These are phyloP conservation scores for Carallia pectinifolia DNA, from an alignment of 345 rosid species.

Conservation along the genomic window DNA sequence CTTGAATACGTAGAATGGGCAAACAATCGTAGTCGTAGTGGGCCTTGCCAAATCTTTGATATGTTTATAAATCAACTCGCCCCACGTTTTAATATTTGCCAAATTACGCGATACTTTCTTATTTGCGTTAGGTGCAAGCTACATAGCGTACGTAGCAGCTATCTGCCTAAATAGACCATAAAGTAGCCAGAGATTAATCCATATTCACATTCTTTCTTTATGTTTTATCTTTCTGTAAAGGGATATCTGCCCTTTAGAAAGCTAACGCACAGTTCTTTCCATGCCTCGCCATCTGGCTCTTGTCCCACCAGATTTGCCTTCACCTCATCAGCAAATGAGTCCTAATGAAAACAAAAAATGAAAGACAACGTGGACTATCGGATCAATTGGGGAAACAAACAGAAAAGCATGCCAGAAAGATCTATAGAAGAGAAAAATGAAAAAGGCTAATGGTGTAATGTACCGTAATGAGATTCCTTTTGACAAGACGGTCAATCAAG, in stretches of 20 bases:
- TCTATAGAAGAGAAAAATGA: not conserved
- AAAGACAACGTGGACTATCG: not conserved
- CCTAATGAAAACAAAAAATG: conserved; percentile 23
- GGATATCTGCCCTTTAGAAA: conserved; percentile 52
- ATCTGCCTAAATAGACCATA: too few species aligned
- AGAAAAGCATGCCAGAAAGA: not conserved
- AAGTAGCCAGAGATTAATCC: not conserved
- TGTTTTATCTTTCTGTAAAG: not conserved
- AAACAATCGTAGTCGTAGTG: too few species aligned
- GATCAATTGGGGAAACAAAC: not conserved
- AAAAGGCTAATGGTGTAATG: too few species aligned
- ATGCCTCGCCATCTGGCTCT: conserved; percentile 51
- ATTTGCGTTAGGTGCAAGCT: too few species aligned
- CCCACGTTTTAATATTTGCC: too few species aligned
- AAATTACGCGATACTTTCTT: too few species aligned
- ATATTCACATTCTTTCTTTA: not conserved
- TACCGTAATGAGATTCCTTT: conserved; percentile 35
- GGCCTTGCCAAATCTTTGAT: too few species aligned
- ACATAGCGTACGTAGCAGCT: too few species aligned
- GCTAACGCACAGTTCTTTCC: conserved; percentile 51
- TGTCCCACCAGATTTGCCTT: conserved; percentile 40
- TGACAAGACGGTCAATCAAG: conserved; percentile 47
- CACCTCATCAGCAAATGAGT: conserved; percentile 40
- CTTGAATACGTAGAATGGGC: too few species aligned
- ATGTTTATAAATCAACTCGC: too few species aligned